A percentile compares a stretch with the other conserved stretches of the same genome.
Conservation (phyloP, 2,329 filamentous ascomycete genomes). For the Penicillium sp. region DNA sequence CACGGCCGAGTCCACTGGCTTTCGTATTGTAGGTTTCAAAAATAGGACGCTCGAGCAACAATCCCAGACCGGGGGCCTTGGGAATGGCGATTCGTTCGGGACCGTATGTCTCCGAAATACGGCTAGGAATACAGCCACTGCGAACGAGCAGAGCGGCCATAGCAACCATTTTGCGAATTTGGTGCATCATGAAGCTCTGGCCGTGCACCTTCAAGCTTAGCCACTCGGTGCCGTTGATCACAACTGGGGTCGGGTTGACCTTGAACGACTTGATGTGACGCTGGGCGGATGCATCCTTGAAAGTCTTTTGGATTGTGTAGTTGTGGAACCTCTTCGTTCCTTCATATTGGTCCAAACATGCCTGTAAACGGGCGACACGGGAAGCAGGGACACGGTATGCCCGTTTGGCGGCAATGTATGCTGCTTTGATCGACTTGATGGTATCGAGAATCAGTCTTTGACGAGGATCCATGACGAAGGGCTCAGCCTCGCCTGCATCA, state of each 20-base stretch:
- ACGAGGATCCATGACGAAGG: conserved; percentile 27
- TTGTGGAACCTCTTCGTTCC: conserved; percentile 96
- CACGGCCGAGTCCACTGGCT: conserved; percentile 63
- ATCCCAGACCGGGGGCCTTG: conserved; percentile 85
- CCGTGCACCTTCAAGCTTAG: conserved; percentile 93
- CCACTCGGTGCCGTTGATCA: conserved; percentile 93
- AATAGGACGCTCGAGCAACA: conserved; percentile 86
- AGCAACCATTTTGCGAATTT: conserved; percentile 98
- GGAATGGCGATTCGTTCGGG: conserved; percentile 78
- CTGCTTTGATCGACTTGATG: conserved; percentile 73
- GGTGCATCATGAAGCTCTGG: conserved; percentile 99
- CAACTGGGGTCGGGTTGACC: conserved; percentile 71
- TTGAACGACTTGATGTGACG: conserved; percentile 91
- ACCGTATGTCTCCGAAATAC: conserved; percentile 74
- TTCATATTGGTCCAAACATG: conserved; percentile 70
- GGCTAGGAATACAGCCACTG: conserved; percentile 71
- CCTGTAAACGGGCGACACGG: conserved; percentile 74
- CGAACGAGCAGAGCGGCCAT: conserved; percentile 84
- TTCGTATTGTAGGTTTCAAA: conserved; percentile 86
- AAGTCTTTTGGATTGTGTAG: conserved; percentile 89
- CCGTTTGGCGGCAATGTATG: conserved; percentile 79
- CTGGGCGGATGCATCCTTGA: conserved; percentile 78
- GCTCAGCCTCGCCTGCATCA: conserved; percentile 13
- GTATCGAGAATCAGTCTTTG: conserved; percentile 60
- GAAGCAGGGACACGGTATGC: conserved; percentile 74